Evolutionary conservation across 2,329 filamentous ascomycete species (phyloP), one percentile per base, ranked within the genome.

Genomic region (Fusarium caatingaense): DNA sequence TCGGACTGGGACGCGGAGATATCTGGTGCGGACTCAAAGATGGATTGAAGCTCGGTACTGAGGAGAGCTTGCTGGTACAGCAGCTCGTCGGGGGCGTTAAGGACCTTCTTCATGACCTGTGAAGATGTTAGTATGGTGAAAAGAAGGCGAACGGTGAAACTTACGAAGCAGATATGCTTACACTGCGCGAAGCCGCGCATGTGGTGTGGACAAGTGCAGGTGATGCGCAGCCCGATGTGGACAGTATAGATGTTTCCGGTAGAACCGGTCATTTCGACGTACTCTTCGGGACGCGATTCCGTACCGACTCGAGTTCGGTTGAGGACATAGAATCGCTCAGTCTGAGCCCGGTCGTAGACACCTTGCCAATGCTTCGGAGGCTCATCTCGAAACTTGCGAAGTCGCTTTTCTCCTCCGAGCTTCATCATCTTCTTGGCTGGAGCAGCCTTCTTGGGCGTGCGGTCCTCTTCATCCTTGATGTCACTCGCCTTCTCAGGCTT

Each of bases 181-280:
- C 89, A 91, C 65, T 89, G 87, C 32, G 87, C 83, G 1, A 87
- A 86, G 37, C 83, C 86, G 34, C 82, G 82, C 27, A 63, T 71
- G 2, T 82, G 83, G 60, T 89, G 84, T 1, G 88, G 87, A 64
- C 89, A 91, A 50, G 83, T 80, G 75, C 89, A 91, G 0, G 71
- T 79, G 0, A 88, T 86, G 20, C 82, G 72, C n/a, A 81, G 81
- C 5, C 80, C 79, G 55, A 92, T 84, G 34, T 78, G 78, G 32
- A 91, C 84, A 1, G 78, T 85, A 76, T 92, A 92, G 60, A 92
- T 82, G 68, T 91, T 91, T 18, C 89, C 89, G 2, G 88, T 91
- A 12, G 87, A 87, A 1, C 89, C 90, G 0, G 89, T 87, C 64
- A 92, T 80, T 60, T 88, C 82, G 49, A 92, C 80, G 1, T 76